Evolutionary conservation across 2,329 filamentous ascomycete genomes (phyloP), one percentile per base, ranked within the genome.

Genomic region (Alternaria panax): DNA sequence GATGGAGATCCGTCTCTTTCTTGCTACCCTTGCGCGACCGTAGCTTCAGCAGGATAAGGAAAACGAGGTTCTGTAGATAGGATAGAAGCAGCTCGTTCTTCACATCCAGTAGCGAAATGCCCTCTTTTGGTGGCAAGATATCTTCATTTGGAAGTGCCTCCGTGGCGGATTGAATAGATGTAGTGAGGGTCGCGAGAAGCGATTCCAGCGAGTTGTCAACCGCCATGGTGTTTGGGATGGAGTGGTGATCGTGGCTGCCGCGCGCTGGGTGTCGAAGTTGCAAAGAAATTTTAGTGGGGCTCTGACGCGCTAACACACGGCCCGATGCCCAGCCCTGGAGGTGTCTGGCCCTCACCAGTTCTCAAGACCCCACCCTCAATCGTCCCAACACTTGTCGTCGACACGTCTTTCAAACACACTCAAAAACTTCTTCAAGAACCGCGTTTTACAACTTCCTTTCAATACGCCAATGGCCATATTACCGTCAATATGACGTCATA

Each of bases 71-170:
- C 73, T 99, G 94, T 0, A 99, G 84, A 79, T 99, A 99, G 4
- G 94, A 94, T 38, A 99, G 88, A 18, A 99, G 88, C n/a, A 99
- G 85, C 76, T 99, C 95, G 80, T 96, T 98, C 82, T 99, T 99
- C 65, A 92, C 88, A 75, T 98, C 93, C 72, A 99, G 89, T 1
- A 99, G 87, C 0, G 95, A 97, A 59, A 99, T 95, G 74, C 95
- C 94, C 71, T 97, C 88, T 65, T 89, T 85, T 1, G 91, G 90
- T n/a, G 91, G 87, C 48, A 90, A 82, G 60, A 96, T 86, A 14
- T 83, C 78, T 18, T 88, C 76, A 48, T 86, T 86, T 0, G 90
- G 87, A 18, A 84, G 63, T 11, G 73, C 76, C 48, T 77, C 69
- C 9, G 74, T 69, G 0, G 89, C 84, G 6, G 89, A 88, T 59